Conservation (phyloP, 2,329 filamentous ascomycete genomes). For the Mycocentrospora acerina region DNA sequence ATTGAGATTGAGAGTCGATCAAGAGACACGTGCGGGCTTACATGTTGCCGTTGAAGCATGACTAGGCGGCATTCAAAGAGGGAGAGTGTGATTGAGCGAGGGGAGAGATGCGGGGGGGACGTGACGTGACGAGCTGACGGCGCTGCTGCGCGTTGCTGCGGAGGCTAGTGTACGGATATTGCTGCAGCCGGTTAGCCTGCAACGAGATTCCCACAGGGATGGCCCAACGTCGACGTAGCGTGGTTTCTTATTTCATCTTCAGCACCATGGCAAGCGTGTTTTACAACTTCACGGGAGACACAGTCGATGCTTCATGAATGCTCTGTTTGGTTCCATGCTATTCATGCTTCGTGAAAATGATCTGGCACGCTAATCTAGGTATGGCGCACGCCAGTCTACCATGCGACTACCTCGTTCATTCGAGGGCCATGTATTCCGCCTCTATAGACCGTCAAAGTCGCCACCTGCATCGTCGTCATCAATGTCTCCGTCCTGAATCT, state of each 20-base stretch:
- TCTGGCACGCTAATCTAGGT: slow-evolving; percentile 17
- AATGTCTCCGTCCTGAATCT: slow-evolving; percentile 96
- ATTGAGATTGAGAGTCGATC: background rate
- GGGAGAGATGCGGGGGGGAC: too few species aligned
- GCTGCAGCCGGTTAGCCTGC: slow-evolving; percentile 23
- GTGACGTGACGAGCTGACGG: slow-evolving; percentile 8
- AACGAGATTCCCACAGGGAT: slow-evolving; percentile 19
- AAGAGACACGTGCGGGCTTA: slow-evolving; percentile 7
- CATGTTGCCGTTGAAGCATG: slow-evolving; percentile 29
- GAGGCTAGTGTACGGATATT: slow-evolving; percentile 28
- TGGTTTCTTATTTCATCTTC: slow-evolving; percentile 2
- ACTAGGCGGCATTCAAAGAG: slow-evolving; percentile 4
- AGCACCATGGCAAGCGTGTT: background rate
- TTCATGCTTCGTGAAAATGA: slow-evolving; percentile 27
- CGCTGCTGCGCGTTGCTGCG: slow-evolving; percentile 19
- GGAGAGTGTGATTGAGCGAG: too few species aligned
- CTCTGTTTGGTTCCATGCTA: slow-evolving; percentile 10
- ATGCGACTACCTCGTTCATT: slow-evolving; percentile 24
- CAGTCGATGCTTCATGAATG: background rate
- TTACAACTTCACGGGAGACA: background rate
- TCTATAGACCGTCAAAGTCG: slow-evolving; percentile 92
- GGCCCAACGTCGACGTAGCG: background rate
- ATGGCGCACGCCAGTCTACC: slow-evolving; percentile 23
- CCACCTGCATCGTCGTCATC: slow-evolving; percentile 95
- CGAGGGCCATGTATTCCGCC: background rate